Evolutionary conservation across 2,329 filamentous ascomycete genomes (phyloP).

Genomic region (Penicillium paneum): DNA sequence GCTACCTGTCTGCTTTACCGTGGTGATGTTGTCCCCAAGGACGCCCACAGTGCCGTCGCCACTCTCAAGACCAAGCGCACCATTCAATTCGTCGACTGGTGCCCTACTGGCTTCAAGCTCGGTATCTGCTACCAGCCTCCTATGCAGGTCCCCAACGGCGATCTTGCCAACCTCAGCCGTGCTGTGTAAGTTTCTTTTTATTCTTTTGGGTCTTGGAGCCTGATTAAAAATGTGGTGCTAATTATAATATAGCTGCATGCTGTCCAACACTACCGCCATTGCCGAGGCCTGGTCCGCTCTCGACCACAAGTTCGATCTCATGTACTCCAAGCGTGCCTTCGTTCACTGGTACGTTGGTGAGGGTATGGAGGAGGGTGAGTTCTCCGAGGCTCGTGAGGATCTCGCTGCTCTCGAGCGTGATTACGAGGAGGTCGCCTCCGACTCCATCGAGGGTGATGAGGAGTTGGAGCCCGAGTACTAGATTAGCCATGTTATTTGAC

Average conservation of each 20-base stretch:
- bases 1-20: conserved; percentile 97
- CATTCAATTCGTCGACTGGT: conserved; percentile 99
- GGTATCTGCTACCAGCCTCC: conserved; percentile 99
- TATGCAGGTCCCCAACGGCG: conserved; percentile 91
- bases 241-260: conserved; percentile 71
- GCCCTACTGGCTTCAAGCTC: conserved; percentile 99
- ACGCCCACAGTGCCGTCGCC: conserved; percentile 86
- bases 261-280: conserved; percentile 91
- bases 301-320: conserved; percentile 98
- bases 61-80: conserved; percentile 99
- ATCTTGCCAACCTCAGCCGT: conserved; percentile 95
- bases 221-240: conserved; percentile 22
- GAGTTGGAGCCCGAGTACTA: conserved; percentile 94
- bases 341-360: conserved; percentile 99
- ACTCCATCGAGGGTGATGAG: conserved; percentile 74
- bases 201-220: conserved; percentile 3
- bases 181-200: conserved; percentile 70
- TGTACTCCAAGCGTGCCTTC: conserved; percentile 99
- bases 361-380: conserved; percentile 99
- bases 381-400: conserved; percentile 98
- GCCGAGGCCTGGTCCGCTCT: conserved; percentile 96
- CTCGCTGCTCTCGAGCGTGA: conserved; percentile 95
- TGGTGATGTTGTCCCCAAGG: conserved; percentile 95
- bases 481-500: conserved; percentile 27
- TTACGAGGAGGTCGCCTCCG: conserved; percentile 97